A percentile compares a stretch with the other conserved stretches of the same genome.
Evolutionary conservation across 768 basidiomycete species (phyloP).

Genomic region (Suillus ampliporus): DNA sequence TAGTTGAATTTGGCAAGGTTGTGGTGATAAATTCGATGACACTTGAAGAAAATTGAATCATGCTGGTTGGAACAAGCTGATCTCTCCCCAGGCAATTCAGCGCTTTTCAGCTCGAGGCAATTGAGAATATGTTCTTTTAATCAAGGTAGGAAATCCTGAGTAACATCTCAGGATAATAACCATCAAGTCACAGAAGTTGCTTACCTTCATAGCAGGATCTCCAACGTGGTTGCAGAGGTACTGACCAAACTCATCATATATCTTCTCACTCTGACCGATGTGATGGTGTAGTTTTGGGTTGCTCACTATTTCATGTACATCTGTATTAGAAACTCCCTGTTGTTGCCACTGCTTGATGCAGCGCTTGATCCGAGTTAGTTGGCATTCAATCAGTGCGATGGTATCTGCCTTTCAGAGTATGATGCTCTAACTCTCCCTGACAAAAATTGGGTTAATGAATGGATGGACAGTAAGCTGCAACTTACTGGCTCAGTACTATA

Average conservation of each 20-base stretch:
- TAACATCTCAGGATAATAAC: neutral
- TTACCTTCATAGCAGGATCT: constrained; percentile 22
- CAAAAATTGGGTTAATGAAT: no score
- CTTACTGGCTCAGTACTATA: no score
- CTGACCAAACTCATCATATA: constrained; percentile 28
- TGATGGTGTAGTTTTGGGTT: neutral
- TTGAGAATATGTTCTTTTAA: constrained; percentile 40
- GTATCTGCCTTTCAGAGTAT: constrained; percentile 4
- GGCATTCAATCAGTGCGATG: constrained; percentile 7
- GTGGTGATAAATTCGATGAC: constrained; percentile 40
- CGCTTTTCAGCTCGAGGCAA: neutral
- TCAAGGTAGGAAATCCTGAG: constrained; percentile 36
- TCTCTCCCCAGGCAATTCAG: no score
- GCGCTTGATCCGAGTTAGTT: constrained; percentile 3
- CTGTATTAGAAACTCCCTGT: no score
- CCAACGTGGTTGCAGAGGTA: constrained; percentile 36
- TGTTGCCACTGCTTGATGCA: constrained; percentile 3
- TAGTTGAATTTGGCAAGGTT: constrained; percentile 42
- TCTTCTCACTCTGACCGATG: constrained; percentile 9
- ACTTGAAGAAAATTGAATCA: constrained; percentile 24
- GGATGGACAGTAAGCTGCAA: no score
- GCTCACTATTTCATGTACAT: no score
- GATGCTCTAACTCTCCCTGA: no score
- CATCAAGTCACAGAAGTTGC: constrained; percentile 25
- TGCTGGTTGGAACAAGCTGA: constrained; percentile 17